A percentile compares a stretch with the other conserved stretches of the same genome.
These are phyloP conservation scores for Pyrenochaeta sp. DNA, from an alignment of 2,329 filamentous ascomycete species.

Conservation along the genomic window DNA sequence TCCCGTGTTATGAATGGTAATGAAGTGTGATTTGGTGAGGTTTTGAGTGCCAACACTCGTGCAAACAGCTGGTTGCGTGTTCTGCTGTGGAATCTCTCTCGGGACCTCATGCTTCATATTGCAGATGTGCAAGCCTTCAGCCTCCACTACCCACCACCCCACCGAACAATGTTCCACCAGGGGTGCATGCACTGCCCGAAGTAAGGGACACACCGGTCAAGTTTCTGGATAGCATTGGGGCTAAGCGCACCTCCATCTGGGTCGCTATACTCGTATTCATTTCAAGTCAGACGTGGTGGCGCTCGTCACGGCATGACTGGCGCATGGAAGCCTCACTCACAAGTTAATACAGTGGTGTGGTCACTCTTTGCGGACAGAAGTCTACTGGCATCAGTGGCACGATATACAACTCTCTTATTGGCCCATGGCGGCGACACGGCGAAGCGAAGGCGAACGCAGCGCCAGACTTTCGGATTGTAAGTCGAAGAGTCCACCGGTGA, in stretches of 20 bases:
- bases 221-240: constrained; percentile 1
- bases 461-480: not conserved
- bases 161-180: constrained; percentile 1
- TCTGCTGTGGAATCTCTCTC: constrained; percentile 6
- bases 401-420: not conserved
- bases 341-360: not conserved
- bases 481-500: not conserved
- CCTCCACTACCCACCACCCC: constrained; percentile 18
- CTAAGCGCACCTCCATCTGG: constrained; percentile 1
- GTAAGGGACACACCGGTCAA: constrained; percentile 25
- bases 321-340: constrained; percentile 7
- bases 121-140: constrained; percentile 18
- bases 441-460: not conserved
- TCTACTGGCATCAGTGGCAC: not conserved
- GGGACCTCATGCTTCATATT: constrained; percentile 21
- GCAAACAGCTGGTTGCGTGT: not conserved
- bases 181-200: constrained; percentile 10
- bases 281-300: constrained; percentile 15
- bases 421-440: not conserved
- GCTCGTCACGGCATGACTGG: constrained; percentile 2
- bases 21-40: not conserved
- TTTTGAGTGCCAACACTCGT: not conserved
- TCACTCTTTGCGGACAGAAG: not conserved
- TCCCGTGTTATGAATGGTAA: not conserved
- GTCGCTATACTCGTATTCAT: constrained; percentile 3